Evolutionary conservation across 495 filamentous ascomycete species (phyloP).

Genomic region (Penicillium angulare): DNA sequence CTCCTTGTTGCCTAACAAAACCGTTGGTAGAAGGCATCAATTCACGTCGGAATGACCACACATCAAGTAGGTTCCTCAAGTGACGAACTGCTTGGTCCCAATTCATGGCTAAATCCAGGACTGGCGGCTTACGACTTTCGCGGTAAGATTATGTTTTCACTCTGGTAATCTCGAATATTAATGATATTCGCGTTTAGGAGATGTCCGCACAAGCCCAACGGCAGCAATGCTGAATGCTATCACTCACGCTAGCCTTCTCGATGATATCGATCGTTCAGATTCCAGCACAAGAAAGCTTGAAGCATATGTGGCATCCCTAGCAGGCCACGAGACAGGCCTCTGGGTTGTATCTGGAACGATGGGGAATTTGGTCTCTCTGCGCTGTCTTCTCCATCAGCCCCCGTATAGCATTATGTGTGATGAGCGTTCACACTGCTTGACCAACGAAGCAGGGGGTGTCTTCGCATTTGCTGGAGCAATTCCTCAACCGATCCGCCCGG

Average conservation of each 20-base stretch:
- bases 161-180: too few relatives aligned
- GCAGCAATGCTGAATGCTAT: not conserved
- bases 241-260: not conserved
- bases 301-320: not conserved
- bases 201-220: too few relatives aligned
- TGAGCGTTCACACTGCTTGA: slow-evolving; percentile 46
- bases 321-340: not conserved
- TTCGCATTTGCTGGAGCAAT: slow-evolving; percentile 46
- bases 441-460: slow-evolving; percentile 51
- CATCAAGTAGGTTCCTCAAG: too few relatives aligned
- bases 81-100: too few relatives aligned
- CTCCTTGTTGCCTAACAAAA: too few relatives aligned
- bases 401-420: slow-evolving; percentile 52
- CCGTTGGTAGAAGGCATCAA: too few relatives aligned
- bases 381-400: slow-evolving; percentile 48
- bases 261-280: not conserved
- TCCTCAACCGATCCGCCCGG: slow-evolving; percentile 36
- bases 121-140: not conserved
- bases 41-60: too few relatives aligned
- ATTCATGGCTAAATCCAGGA: too few relatives aligned
- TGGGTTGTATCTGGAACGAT: slow-evolving; percentile 82
- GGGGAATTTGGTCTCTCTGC: slow-evolving; percentile 58
- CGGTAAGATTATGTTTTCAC: not conserved
- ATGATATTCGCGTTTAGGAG: too few relatives aligned
- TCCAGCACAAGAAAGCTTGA: not conserved